A percentile compares a stretch with the other conserved stretches of the same genome.
phyloP scores from a whole-genome alignment of 305 asterid species.

The Solanum aculeatissimum region DNA sequence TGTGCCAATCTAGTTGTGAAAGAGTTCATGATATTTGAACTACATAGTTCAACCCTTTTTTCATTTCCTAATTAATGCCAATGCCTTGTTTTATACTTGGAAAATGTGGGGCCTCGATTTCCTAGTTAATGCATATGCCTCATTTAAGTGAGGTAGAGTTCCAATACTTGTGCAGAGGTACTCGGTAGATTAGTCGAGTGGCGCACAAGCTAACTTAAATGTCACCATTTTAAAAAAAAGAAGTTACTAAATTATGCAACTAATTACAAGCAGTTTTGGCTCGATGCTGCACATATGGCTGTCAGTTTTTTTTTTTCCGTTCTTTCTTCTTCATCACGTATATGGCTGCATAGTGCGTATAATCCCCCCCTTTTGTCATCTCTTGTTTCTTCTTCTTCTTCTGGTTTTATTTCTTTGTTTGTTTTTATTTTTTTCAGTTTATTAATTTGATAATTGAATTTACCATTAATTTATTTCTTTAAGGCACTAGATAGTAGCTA shows the following conservation, averaged over 20 bases:
- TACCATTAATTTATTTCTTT: not conserved
- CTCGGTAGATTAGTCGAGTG: not conserved
- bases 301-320: not conserved
- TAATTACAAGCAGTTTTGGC: not conserved
- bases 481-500: not conserved
- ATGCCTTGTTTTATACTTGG: not conserved
- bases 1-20: not conserved
- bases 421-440: not conserved
- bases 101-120: not conserved
- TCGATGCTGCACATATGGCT: not conserved
- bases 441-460: not conserved
- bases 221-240: not conserved
- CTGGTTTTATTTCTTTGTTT: not conserved
- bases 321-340: not conserved
- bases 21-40: not conserved
- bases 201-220: not conserved
- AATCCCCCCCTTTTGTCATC: not conserved
- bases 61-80: not conserved
- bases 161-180: not conserved
- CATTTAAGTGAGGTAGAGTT: not conserved
- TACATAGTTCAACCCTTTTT: not conserved
- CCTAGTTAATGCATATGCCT: not conserved
- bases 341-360: not conserved
- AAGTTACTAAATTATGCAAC: not conserved
- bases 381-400: not conserved